Conservation (phyloP, 345 rosid genomes). For the Ailanthus altissimus region DNA sequence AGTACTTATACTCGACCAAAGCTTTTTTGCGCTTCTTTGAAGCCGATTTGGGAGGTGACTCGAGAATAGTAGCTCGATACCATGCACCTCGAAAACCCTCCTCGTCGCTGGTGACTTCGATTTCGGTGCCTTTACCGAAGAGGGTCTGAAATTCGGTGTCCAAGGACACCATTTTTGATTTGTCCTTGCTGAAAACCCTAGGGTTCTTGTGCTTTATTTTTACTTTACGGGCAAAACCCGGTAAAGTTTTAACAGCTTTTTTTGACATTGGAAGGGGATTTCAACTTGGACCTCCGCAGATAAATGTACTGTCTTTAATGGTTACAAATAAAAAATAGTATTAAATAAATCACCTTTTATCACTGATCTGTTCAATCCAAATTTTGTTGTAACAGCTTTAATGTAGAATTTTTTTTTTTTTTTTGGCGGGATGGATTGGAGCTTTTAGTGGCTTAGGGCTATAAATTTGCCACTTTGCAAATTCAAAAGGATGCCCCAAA, state of each 20-base stretch:
- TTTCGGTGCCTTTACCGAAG: constrained; percentile 26
- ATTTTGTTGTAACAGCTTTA: not conserved
- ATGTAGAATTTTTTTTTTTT: not conserved
- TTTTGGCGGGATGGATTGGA: constrained; percentile 29
- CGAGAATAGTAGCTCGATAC: constrained; percentile 51
- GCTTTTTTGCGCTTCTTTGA: constrained; percentile 38
- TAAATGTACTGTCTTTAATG: too few species aligned
- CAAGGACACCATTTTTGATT: constrained; percentile 22
- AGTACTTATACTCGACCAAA: constrained; percentile 41
- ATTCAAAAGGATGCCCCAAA: too few species aligned
- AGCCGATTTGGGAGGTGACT: constrained; percentile 29
- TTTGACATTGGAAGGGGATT: too few species aligned
- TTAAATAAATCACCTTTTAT: too few species aligned
- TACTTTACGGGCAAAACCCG: not conserved
- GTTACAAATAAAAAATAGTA: too few species aligned
- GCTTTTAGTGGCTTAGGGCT: not conserved
- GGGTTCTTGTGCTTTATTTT: not conserved
- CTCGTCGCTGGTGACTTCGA: constrained; percentile 59
- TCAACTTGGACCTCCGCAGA: too few species aligned
- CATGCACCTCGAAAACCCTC: constrained; percentile 60
- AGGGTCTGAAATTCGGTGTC: constrained; percentile 15
- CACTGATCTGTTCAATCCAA: too few species aligned
- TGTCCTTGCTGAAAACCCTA: constrained; percentile 15
- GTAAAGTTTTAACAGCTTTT: not conserved
- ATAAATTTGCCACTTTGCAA: not conserved